phyloP scores from a whole-genome alignment of 352 stramenopile species.

The Pythium oligandrum region DNA sequence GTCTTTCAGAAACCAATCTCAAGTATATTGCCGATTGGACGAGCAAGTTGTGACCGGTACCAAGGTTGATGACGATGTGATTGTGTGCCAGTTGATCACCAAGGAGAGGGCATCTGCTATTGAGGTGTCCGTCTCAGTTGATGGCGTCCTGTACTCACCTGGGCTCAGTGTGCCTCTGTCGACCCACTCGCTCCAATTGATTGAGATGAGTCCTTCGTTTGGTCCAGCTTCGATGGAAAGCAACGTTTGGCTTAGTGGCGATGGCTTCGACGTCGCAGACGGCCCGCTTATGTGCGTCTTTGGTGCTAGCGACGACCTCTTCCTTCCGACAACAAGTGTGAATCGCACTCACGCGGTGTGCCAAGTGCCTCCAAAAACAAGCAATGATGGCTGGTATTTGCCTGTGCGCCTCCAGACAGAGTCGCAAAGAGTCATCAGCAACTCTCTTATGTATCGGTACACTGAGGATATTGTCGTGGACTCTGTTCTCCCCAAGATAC shows the following conservation, averaged over 20 bases:
- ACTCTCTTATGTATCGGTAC: constrained; percentile 36
- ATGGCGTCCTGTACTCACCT: constrained; percentile 1
- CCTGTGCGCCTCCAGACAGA: constrained; percentile 24
- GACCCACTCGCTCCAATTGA: neutral
- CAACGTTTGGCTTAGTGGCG: neutral
- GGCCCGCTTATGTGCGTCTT: constrained; percentile 22
- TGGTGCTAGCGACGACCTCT: constrained; percentile 17
- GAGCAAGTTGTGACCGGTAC: neutral
- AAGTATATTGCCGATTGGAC: constrained; percentile 2
- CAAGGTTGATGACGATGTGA: neutral
- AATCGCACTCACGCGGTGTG: constrained; percentile 27
- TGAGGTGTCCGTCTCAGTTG: neutral
- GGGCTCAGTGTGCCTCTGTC: neutral
- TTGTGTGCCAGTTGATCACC: neutral
- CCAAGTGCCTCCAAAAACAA: constrained; percentile 15
- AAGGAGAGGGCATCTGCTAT: neutral
- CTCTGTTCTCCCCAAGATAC: constrained; percentile 6
- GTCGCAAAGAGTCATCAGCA: constrained; percentile 20
- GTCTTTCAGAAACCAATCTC: neutral
- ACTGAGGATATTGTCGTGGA: constrained; percentile 15
- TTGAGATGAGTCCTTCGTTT: constrained; percentile 6
- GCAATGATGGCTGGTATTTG: constrained; percentile 17
- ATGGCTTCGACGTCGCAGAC: neutral
- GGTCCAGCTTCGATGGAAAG: constrained; percentile 1
- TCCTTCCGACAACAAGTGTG: constrained; percentile 9